These are phyloP conservation scores for Lumnitzera racemosa DNA, from an alignment of 345 rosid species.

Conservation along the genomic window DNA sequence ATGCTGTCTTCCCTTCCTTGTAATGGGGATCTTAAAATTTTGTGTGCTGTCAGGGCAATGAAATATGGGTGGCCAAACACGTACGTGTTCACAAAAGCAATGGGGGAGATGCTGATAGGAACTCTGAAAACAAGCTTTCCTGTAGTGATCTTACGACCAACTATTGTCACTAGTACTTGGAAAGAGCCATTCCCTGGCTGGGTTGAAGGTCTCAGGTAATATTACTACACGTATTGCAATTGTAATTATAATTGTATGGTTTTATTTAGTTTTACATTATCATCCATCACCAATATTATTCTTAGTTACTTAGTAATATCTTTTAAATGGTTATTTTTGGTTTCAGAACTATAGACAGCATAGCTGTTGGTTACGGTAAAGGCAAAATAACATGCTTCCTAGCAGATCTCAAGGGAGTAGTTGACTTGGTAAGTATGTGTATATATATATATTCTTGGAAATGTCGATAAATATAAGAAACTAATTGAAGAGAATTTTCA, in stretches of 20 bases:
- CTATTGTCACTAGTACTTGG: constrained; percentile 64
- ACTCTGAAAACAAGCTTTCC: constrained; percentile 36
- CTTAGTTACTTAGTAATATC: not conserved
- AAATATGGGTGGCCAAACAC: constrained; percentile 78
- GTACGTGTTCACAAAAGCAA: constrained; percentile 84
- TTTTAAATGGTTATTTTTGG: not conserved
- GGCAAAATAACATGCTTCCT: constrained; percentile 75
- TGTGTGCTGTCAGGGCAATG: constrained; percentile 38
- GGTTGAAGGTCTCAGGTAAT: constrained; percentile 70
- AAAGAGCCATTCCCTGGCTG: constrained; percentile 81
- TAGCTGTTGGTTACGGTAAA: constrained; percentile 63
- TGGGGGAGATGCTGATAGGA: constrained; percentile 72
- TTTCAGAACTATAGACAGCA: constrained; percentile 74
- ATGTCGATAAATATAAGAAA: too few species aligned
- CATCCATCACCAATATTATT: too few species aligned
- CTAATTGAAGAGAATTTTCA: too few species aligned
- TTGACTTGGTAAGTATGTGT: constrained; percentile 52
- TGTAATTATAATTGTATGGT: too few species aligned
- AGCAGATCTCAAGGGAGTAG: constrained; percentile 40
- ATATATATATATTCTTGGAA: too few species aligned
- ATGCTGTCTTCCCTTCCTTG: not conserved
- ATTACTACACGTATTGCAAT: not conserved
- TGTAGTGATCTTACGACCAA: constrained; percentile 53
- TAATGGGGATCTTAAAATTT: too few species aligned
- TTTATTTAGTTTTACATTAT: too few species aligned